Percentiles rank a stretch among this genome's conserved stretches.
These are phyloP conservation scores for Fusarium euwallaceae DNA, from an alignment of 2,329 filamentous ascomycete genomes.

Conservation along the genomic window DNA sequence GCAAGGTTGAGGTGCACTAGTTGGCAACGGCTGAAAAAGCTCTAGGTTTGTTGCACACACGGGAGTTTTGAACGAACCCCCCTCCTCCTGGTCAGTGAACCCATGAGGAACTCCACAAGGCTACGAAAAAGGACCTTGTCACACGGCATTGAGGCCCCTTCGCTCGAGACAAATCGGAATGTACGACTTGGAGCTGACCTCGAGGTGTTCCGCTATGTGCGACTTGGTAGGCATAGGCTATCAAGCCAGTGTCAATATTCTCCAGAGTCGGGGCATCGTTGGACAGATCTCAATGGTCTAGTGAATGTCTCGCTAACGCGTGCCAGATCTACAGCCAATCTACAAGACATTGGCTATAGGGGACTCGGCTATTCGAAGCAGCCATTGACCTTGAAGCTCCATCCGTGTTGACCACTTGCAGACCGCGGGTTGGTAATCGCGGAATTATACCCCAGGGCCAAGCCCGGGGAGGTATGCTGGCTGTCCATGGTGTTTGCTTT, in stretches of 20 bases:
- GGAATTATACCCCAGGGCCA: not conserved
- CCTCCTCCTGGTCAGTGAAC: not conserved
- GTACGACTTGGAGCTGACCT: not conserved
- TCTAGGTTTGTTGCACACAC: slow-evolving; percentile 3
- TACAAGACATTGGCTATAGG: not conserved
- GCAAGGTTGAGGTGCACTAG: not conserved
- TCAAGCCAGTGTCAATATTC: slow-evolving; percentile 1
- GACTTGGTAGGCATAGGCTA: not conserved
- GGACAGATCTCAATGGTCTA: not conserved
- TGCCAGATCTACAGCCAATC: not conserved
- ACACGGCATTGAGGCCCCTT: slow-evolving; percentile 6
- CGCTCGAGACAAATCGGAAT: not conserved
- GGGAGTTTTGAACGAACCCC: not conserved
- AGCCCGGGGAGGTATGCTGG: not conserved
- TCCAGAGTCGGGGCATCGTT: not conserved
- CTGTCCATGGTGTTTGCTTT: slow-evolving; percentile 2
- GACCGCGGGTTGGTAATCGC: not conserved
- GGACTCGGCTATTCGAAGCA: not conserved
- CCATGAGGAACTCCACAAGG: not conserved
- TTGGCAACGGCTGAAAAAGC: not conserved
- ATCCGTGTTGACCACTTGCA: not conserved
- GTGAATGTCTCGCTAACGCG: not conserved
- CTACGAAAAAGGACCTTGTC: not conserved
- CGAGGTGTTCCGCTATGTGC: not conserved
- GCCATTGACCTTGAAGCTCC: not conserved